Evolutionary conservation across 768 basidiomycete species (phyloP).

Genomic region (Tulasnella sp.): DNA sequence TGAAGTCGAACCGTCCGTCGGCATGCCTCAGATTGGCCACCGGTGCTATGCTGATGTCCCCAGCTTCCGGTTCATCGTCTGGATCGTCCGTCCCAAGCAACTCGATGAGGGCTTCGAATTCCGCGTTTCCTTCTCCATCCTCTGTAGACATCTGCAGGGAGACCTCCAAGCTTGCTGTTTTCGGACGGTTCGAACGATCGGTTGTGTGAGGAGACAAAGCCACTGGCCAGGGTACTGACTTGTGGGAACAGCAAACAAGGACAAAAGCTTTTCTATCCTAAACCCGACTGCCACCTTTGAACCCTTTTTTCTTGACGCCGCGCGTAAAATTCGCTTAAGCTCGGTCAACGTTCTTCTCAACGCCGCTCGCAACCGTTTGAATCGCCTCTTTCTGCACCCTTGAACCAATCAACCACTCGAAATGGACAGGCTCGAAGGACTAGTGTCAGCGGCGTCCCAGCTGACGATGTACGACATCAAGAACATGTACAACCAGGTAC

Average conservation of each 20-base stretch:
- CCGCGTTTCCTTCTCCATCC: not conserved
- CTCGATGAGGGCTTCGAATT: not conserved
- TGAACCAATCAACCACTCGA: not conserved
- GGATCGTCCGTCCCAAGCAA: not conserved
- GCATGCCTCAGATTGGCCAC: not conserved
- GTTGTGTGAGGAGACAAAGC: not conserved
- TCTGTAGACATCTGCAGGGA: not conserved
- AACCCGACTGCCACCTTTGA: not conserved
- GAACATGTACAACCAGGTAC: conserved; percentile 84
- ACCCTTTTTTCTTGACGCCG: not conserved
- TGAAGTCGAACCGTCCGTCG: not conserved
- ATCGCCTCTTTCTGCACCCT: not conserved
- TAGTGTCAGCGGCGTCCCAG: conserved; percentile 65
- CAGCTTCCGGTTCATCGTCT: not conserved
- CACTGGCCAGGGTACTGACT: not conserved
- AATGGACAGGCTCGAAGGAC: conserved; percentile 76
- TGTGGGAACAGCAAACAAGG: not conserved
- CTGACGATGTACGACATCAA: conserved; percentile 90
- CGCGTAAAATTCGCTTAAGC: not conserved
- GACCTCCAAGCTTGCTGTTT: no score
- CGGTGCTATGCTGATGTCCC: not conserved
- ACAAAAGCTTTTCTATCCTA: not conserved
- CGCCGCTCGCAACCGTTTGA: not conserved
- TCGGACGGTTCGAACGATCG: not conserved
- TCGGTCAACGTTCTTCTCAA: not conserved